phyloP scores from a whole-genome alignment of 2,329 filamentous ascomycete species.

The Beauveria caledonica region DNA sequence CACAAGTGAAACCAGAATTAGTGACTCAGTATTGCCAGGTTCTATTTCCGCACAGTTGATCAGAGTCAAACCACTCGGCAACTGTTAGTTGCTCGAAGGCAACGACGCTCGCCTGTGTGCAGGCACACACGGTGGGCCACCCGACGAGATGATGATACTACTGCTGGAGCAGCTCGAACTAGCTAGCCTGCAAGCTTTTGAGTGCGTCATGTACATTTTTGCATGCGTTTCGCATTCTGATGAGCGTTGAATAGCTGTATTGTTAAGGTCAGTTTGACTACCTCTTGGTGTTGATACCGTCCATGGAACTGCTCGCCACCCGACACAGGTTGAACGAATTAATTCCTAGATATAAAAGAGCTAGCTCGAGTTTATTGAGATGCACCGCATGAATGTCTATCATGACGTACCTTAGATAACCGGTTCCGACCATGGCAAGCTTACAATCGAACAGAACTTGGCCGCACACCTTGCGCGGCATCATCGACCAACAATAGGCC shows the following conservation, averaged over 20 bases:
- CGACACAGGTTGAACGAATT: background rate
- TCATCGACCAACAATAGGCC: constrained; percentile 42
- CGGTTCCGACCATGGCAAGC: background rate
- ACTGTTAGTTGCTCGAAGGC: constrained; percentile 60
- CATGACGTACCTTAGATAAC: background rate
- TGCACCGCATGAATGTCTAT: background rate
- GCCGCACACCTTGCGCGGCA: constrained; percentile 69
- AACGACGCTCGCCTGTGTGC: constrained; percentile 58
- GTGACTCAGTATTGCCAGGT: constrained; percentile 17
- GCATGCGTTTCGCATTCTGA: constrained; percentile 79
- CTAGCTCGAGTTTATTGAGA: background rate
- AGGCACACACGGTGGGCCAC: constrained; percentile 59
- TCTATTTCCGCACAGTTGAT: constrained; percentile 72
- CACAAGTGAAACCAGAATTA: background rate
- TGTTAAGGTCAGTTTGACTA: constrained; percentile 62
- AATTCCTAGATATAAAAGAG: background rate
- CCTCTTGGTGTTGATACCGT: background rate
- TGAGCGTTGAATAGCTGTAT: constrained; percentile 82
- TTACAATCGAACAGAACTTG: constrained; percentile 69
- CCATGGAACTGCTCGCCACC: background rate
- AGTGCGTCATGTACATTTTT: constrained; percentile 77
- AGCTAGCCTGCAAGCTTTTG: constrained; percentile 49
- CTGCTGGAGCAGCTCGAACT: constrained; percentile 69
- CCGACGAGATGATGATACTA: constrained; percentile 72
- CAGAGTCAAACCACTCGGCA: constrained; percentile 78